Conservation (phyloP, 208 protist genomes). For the Naegleria lovaniensis region DNA sequence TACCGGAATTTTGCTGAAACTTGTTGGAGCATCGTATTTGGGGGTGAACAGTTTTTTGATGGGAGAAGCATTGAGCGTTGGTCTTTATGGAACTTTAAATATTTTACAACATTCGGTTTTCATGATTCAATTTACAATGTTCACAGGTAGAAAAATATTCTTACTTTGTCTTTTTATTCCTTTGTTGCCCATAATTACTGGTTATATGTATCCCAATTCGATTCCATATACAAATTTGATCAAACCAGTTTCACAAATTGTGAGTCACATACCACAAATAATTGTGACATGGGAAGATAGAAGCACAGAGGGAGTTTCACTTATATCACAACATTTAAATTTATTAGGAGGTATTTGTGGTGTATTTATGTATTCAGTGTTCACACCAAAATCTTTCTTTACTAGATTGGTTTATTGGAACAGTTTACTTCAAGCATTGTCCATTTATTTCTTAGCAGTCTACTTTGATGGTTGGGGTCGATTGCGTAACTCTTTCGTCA, state of each 20-base stretch:
- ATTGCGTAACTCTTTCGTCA: background rate
- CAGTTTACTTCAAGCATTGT: background rate
- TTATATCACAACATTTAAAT: conserved; percentile 23
- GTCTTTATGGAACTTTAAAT: conserved; percentile 22
- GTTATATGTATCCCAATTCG: background rate
- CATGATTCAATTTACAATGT: conserved; percentile 18
- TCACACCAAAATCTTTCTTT: background rate
- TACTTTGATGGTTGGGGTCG: conserved; percentile 8
- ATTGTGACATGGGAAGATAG: background rate
- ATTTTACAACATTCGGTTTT: conserved; percentile 22
- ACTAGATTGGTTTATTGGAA: conserved; percentile 6
- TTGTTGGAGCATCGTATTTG: background rate
- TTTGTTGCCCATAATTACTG: background rate
- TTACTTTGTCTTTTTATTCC: background rate
- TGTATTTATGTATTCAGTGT: background rate
- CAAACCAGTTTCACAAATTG: conserved; percentile 26
- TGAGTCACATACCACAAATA: conserved; percentile 23
- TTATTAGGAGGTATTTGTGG: conserved; percentile 5
- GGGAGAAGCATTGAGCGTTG: background rate
- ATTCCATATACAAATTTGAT: conserved; percentile 15
- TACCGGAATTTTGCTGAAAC: conserved; percentile 10
- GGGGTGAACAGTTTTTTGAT: background rate
- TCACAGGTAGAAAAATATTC: background rate
- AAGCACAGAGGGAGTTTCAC: conserved; percentile 19
- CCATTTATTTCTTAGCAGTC: conserved; percentile 2